A percentile compares a stretch with the other conserved stretches of the same genome.
Evolutionary conservation across 345 rosid genomes (phyloP).

Genomic region (Salix caprea): DNA sequence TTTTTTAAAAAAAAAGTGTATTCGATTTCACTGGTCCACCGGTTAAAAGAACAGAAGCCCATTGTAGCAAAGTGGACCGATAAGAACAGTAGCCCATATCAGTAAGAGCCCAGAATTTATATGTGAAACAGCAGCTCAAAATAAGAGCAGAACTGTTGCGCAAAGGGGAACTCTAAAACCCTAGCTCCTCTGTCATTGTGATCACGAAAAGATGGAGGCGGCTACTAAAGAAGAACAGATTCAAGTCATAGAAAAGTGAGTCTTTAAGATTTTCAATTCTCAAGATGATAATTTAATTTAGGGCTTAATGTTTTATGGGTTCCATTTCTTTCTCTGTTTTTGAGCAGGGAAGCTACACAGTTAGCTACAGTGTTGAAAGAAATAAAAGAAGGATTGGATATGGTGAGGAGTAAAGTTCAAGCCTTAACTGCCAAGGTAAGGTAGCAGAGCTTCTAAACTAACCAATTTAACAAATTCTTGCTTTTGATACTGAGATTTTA

Average conservation of each 20-base stretch:
- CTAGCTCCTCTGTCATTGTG: neutral
- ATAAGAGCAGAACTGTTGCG: neutral
- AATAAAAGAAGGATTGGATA: constrained; percentile 73
- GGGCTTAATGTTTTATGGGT: neutral
- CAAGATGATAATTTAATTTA: neutral
- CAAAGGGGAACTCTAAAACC: neutral
- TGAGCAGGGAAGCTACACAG: constrained; percentile 61
- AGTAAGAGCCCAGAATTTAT: neutral
- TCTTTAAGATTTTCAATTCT: neutral
- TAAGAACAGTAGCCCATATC: neutral
- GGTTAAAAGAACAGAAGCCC: no score
- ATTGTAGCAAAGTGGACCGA: no score
- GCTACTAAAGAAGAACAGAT: neutral
- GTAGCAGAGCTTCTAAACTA: neutral
- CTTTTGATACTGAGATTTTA: neutral
- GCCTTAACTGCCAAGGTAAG: constrained; percentile 70
- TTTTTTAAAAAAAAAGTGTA: no score
- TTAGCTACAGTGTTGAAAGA: constrained; percentile 60
- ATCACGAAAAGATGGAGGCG: constrained; percentile 3
- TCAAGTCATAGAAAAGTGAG: constrained; percentile 10
- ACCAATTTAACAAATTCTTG: neutral
- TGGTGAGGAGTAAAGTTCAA: constrained; percentile 62
- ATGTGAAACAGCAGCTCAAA: neutral
- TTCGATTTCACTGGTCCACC: no score
- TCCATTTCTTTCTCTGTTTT: neutral